A percentile compares a stretch with the other conserved stretches of the same genome.
Evolutionary conservation across 2,329 filamentous ascomycete species (phyloP).

Genomic region (Penicillium fuscoglaucum): DNA sequence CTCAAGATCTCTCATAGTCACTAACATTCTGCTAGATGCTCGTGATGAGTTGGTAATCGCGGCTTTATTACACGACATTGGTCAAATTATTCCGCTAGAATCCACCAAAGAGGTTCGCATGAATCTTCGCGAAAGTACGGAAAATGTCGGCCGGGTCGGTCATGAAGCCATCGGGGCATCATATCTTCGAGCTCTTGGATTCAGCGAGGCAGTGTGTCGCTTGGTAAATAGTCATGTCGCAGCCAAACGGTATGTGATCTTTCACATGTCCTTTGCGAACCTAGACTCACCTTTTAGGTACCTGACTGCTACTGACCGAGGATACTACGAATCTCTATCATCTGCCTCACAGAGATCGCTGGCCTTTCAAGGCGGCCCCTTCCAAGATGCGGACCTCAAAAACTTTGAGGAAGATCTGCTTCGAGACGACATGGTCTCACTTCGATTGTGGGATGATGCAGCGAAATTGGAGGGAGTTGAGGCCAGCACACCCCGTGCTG

Average conservation of each 20-base stretch:
- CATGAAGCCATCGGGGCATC: slow-evolving; percentile 42
- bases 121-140: slow-evolving; percentile 26
- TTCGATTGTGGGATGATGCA: slow-evolving; percentile 42
- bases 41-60: slow-evolving; percentile 35
- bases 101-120: slow-evolving; percentile 31
- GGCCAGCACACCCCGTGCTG: slow-evolving; percentile 29
- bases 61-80: slow-evolving; percentile 46
- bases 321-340: slow-evolving; percentile 39
- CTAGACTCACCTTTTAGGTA: slow-evolving; percentile 26
- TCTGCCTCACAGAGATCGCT: slow-evolving; percentile 41
- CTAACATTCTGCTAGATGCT: slow-evolving; percentile 16
- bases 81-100: slow-evolving; percentile 43
- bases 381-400: slow-evolving; percentile 32
- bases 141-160: slow-evolving; percentile 40
- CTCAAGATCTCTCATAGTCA: neutral
- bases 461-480: slow-evolving; percentile 36
- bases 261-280: neutral
- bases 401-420: slow-evolving; percentile 35
- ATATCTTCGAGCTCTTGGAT: slow-evolving; percentile 38
- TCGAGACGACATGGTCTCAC: slow-evolving; percentile 37
- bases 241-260: slow-evolving; percentile 33
- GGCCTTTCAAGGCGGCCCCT: slow-evolving; percentile 42
- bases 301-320: slow-evolving; percentile 36
- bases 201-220: slow-evolving; percentile 38
- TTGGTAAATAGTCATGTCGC: slow-evolving; percentile 44